Percentiles rank a stretch among this genome's conserved stretches.
Conservation (phyloP, 768 basidiomycete genomes). For the Pholiota conissans region DNA sequence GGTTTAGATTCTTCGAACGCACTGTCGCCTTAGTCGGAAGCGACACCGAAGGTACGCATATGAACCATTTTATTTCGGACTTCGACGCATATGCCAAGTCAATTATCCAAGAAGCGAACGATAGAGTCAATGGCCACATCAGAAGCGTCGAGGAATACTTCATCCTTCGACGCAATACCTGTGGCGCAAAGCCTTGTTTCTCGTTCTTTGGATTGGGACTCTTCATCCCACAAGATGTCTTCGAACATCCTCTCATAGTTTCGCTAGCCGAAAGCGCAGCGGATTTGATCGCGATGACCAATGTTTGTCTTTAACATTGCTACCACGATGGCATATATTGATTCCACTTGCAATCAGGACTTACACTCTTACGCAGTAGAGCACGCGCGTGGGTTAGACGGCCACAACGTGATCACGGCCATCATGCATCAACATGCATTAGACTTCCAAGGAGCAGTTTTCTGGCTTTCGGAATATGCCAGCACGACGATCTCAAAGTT, state of each 20-base stretch:
- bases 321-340: neutral
- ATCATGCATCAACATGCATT: constrained; percentile 47
- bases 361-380: constrained; percentile 30
- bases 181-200: constrained; percentile 41
- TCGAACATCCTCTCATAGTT: constrained; percentile 37
- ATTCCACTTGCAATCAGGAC: constrained; percentile 15
- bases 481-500: constrained; percentile 37
- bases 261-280: constrained; percentile 27
- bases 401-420: constrained; percentile 50
- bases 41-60: constrained; percentile 12
- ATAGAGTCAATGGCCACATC: constrained; percentile 33
- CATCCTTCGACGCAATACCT: constrained; percentile 38
- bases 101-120: constrained; percentile 43
- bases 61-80: constrained; percentile 23
- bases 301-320: constrained; percentile 21
- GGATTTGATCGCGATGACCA: constrained; percentile 38
- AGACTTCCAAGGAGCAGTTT: constrained; percentile 39
- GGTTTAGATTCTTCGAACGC: constrained; percentile 16
- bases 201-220: constrained; percentile 37
- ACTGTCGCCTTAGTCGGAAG: constrained; percentile 14
- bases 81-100: constrained; percentile 29
- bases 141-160: constrained; percentile 43
- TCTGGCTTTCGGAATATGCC: constrained; percentile 35
- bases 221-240: constrained; percentile 39
- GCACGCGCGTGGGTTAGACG: constrained; percentile 30